These are phyloP conservation scores for Lathyrus aphaca DNA, from an alignment of 306 rosid species.

Conservation along the genomic window DNA sequence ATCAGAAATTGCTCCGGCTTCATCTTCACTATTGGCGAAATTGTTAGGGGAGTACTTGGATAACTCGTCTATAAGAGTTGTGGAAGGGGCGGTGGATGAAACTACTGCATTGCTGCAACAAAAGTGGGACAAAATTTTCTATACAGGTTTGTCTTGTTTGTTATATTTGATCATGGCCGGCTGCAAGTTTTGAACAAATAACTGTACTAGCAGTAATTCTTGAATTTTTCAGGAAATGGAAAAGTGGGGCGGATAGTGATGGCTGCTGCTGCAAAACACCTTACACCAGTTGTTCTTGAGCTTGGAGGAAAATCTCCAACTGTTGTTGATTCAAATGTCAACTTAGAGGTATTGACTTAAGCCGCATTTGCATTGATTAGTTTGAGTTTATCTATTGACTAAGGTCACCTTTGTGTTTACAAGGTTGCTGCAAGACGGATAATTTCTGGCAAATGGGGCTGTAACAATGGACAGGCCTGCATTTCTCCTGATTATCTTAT, in stretches of 20 bases:
- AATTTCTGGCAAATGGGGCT: constrained; percentile 87
- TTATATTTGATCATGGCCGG: constrained; percentile 1
- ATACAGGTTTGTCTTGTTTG: constrained; percentile 67
- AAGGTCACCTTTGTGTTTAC: background rate
- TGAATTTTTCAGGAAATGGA: constrained; percentile 61
- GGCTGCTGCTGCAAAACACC: constrained; percentile 97
- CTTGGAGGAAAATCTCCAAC: constrained; percentile 97
- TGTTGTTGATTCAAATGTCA: constrained; percentile 72
- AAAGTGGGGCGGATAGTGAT: constrained; percentile 86
- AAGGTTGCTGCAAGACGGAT: constrained; percentile 80
- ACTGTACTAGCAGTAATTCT: background rate
- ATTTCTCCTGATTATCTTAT: constrained; percentile 75
- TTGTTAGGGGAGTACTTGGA: constrained; percentile 73
- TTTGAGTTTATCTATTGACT: background rate
- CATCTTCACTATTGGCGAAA: constrained; percentile 75
- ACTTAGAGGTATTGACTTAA: constrained; percentile 53
- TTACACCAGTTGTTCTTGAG: constrained; percentile 91
- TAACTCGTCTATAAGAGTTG: constrained; percentile 66
- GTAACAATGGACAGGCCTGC: constrained; percentile 94
- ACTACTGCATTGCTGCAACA: constrained; percentile 81
- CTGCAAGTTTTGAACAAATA: background rate
- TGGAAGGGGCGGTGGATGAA: constrained; percentile 85
- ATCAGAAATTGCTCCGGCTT: constrained; percentile 81
- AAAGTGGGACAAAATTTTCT: constrained; percentile 95
- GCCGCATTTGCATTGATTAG: background rate